These are phyloP conservation scores for Haberlea rhodopensis DNA, from an alignment of 257 asterid genomes.

Conservation along the genomic window DNA sequence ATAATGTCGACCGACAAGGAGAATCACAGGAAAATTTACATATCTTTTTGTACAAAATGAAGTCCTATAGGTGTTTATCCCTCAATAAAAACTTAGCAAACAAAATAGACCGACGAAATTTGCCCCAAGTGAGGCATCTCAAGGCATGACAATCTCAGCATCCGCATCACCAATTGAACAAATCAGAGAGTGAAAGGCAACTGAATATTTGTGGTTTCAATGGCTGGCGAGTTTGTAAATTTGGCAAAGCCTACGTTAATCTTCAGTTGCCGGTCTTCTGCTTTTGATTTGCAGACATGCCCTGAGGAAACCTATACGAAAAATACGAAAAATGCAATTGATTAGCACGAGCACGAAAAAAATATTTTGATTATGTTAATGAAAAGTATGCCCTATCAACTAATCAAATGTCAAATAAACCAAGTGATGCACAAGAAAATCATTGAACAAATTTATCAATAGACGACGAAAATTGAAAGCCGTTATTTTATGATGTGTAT, in stretches of 20 bases:
- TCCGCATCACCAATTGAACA: neutral
- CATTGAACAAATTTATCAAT: neutral
- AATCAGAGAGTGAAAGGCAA: neutral
- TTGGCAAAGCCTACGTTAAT: neutral
- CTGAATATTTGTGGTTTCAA: neutral
- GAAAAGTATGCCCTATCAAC: neutral
- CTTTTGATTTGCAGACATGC: conserved; percentile 33
- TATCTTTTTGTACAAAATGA: neutral
- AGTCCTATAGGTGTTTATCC: neutral
- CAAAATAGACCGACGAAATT: neutral
- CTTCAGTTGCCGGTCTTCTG: conserved; percentile 32
- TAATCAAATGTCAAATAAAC: neutral
- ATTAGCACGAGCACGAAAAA: neutral
- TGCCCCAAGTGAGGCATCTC: conserved; percentile 5
- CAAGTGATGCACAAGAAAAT: neutral
- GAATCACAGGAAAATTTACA: neutral
- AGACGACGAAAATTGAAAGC: neutral
- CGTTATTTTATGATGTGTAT: neutral
- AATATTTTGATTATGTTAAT: neutral
- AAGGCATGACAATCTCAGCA: neutral
- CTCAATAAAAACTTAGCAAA: neutral
- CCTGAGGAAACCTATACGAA: conserved; percentile 44
- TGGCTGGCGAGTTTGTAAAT: neutral
- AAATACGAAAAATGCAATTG: conserved; percentile 14
- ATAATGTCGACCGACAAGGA: neutral